Evolutionary conservation across 345 rosid genomes (phyloP), one percentile per base, ranked within the genome.

Genomic region (Syzygium aqueum): DNA sequence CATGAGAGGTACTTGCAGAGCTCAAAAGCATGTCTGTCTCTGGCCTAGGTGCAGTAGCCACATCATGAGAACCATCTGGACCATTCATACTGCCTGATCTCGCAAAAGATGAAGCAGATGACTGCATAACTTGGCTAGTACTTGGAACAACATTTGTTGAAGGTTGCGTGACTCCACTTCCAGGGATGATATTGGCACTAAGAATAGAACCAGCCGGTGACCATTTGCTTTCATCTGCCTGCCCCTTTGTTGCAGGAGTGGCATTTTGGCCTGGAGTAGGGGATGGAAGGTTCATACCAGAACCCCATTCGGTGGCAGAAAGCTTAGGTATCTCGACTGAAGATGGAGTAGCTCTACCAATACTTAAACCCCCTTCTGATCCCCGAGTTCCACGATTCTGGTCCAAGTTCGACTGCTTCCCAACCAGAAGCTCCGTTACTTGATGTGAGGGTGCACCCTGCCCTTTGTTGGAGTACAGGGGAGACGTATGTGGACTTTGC

Each of bases 231-330:
- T 94, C 96, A 87, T 89, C 90, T 13, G 50, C 88, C 88, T 89
- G 92, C 56, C 88, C 93, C 90, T 87, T 95, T 23, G 83, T 85
- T 73, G 90, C 94, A 65, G 83, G 87, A 14, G 91, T 61, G 23
- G 90, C 82, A 84, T 92, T 88, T 92, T 91, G 98, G 88, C 92
- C 92, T 11, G 99, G 99, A 87, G 99, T 95, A 78, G 99, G 98
- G 63, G 99, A 97, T 37, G 96, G 99, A 87, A 97, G 98, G 89
- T 93, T 95, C 65, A 94, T 77, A 53, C 93, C 93, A 89, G 94
- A 90, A 91, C 89, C 86, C 98, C 97, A 95, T 87, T 90, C 89
- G 53, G 94, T 94, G 37, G 90, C 88, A 53, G 95, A 86, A 88
- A 91, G 86, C 89, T 90, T 94, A 7, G 95, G 93, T 73, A 94